These are phyloP conservation scores for Spergularia bocconei DNA, from an alignment of 148 eudicot genomes.

Conservation along the genomic window DNA sequence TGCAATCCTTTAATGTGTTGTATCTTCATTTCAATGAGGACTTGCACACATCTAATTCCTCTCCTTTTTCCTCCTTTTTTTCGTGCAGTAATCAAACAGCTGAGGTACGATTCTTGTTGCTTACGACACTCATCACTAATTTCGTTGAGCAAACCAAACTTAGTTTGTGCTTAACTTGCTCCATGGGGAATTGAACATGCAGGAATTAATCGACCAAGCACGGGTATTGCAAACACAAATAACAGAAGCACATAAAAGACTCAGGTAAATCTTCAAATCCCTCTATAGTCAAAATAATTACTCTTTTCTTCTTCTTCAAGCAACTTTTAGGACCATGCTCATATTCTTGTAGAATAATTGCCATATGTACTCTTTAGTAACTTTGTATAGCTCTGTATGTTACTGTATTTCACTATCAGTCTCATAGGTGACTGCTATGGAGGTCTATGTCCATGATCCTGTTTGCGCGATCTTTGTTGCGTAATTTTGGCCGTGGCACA, in stretches of 20 bases:
- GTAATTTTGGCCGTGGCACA: no score
- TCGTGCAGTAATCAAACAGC: slow-evolving; percentile 62
- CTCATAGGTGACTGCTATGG: no score
- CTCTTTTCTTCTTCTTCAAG: neutral
- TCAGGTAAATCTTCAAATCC: slow-evolving; percentile 38
- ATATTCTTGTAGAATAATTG: no score
- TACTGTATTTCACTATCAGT: no score
- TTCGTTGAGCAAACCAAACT: neutral
- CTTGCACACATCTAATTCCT: slow-evolving; percentile 26
- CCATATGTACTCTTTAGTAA: no score
- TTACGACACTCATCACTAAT: neutral
- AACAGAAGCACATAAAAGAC: slow-evolving; percentile 44
- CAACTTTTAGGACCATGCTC: neutral
- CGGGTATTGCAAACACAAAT: slow-evolving; percentile 50
- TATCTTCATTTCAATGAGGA: neutral
- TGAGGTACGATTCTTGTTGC: slow-evolving; percentile 43
- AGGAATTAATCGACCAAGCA: slow-evolving; percentile 56
- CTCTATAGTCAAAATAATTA: neutral
- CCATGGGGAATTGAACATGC: slow-evolving; percentile 3
- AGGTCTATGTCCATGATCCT: no score
- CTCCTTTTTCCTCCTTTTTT: slow-evolving; percentile 15
- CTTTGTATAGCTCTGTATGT: no score
- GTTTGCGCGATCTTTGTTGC: no score
- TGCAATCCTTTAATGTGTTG: slow-evolving; percentile 21
- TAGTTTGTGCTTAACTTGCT: slow-evolving; percentile 11